Conservation (phyloP, 1,284 basidiomycete genomes). For the Cutaneotrichosporon daszewskae region DNA sequence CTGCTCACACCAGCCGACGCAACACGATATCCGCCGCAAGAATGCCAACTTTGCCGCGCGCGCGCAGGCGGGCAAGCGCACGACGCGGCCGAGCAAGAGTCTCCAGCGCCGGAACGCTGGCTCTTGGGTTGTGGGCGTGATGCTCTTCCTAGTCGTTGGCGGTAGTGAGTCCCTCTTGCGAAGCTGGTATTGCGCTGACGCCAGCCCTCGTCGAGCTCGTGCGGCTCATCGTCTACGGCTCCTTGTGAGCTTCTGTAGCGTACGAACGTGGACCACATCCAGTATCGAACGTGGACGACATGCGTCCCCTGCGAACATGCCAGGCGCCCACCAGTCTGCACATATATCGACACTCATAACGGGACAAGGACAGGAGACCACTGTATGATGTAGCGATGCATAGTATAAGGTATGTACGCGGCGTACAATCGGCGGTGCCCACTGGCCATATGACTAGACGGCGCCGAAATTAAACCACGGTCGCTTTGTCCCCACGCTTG, state of each 20-base stretch:
- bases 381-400: background rate
- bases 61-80: conserved; percentile 39
- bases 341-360: no score
- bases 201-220: conserved; percentile 39
- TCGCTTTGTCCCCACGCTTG: conserved; percentile 29
- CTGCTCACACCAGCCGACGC: conserved; percentile 34
- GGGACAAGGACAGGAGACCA: no score
- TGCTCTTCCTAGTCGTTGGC: conserved; percentile 41
- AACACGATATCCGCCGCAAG: conserved; percentile 42
- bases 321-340: no score
- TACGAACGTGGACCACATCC: no score
- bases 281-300: no score
- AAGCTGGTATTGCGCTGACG: background rate
- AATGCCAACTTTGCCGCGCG: conserved; percentile 43
- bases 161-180: conserved; percentile 32
- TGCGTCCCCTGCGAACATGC: no score
- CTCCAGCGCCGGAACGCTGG: conserved; percentile 25
- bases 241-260: no score
- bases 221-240: conserved; percentile 34
- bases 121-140: conserved; percentile 35
- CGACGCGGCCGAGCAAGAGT: conserved; percentile 32
- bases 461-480: conserved; percentile 44
- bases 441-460: conserved; percentile 17
- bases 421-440: conserved; percentile 35
- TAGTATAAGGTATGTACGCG: conserved; percentile 28